Evolutionary conservation across 1,284 basidiomycete genomes (phyloP), one percentile per base, ranked within the genome.

Genomic region (Cryptococcus sp.): DNA sequence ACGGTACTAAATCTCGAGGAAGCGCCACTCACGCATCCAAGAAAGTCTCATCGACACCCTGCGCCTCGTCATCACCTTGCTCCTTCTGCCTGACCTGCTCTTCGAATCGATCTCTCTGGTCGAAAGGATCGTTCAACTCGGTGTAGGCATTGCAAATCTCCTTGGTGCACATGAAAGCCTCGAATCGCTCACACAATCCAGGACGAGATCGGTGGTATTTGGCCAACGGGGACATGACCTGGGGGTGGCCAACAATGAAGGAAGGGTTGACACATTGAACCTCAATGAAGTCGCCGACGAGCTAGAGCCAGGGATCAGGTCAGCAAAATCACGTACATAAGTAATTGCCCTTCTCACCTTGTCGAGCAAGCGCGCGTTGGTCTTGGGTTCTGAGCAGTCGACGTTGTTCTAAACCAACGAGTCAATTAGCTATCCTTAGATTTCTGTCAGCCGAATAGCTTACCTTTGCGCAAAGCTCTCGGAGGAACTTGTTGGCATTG

Each of bases 141-240:
- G 95, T 99, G 79, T 99, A 96, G 39, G 93, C 92, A 71, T 96
- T 96, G 82, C 91, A 94, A 78, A 98, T 89, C 81, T 98, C 95
- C 84, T 97, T 97, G 64, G 93, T 93, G 50, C 93, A 96, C 82
- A 99, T 86, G 83, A 99, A 99, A 7, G 87, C 92, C 78, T 99
- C 95, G 82, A 99, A 99, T 66, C 95, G 91, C 80, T 99, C 95
- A 79, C 94, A 98, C 13, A 99, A 84, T 45, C 96, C 96, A 0
- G 91, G 89, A 46, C 91, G 87, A 19, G 89, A 91, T 61, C 93
- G 89, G 79, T 96, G 91, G 84, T 89, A 91, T 81, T 97, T 97
- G 76, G 95, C 96, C 22, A 99, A 86, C 8, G 95, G 95, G 3
- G 93, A 97, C 95, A 99, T 99, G 70, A 99, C 91, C 82, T 98